phyloP scores from a whole-genome alignment of 148 eudicot genomes.

The Cornus controversa region DNA sequence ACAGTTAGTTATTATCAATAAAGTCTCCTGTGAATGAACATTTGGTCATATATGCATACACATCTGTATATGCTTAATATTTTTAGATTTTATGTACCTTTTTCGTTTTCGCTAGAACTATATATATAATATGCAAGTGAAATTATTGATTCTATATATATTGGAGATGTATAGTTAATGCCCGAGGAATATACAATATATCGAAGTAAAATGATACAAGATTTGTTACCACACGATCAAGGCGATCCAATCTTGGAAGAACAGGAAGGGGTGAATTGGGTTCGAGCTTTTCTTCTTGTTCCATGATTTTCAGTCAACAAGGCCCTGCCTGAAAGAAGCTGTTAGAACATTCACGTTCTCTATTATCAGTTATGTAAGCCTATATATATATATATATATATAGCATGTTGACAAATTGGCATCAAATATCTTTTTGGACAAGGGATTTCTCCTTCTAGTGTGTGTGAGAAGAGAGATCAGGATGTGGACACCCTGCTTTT shows the following conservation, averaged over 20 bases:
- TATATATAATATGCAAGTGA: not conserved
- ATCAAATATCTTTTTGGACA: not conserved
- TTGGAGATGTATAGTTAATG: too few species aligned
- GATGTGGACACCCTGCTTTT: not conserved
- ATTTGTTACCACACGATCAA: slow-evolving; percentile 38
- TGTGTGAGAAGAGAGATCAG: not conserved
- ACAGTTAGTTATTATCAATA: not conserved
- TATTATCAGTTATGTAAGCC: not conserved
- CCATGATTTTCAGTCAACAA: slow-evolving; percentile 2
- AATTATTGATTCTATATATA: too few species aligned
- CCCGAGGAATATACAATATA: too few species aligned
- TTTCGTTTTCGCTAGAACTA: not conserved
- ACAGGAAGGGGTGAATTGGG: slow-evolving; percentile 31
- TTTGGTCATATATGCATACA: not conserved
- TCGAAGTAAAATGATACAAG: too few species aligned
- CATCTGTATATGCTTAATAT: not conserved
- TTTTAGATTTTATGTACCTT: not conserved
- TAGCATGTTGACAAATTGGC: not conserved
- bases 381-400: too few species aligned
- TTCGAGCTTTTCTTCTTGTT: slow-evolving; percentile 18
- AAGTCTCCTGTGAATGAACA: not conserved
- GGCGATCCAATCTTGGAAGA: slow-evolving; percentile 48
- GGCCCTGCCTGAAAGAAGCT: not conserved
- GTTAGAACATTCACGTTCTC: not conserved
- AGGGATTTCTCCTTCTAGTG: not conserved